Conservation (phyloP, 805 yeast genomes). For the Cyberlindnera misumaiensis region DNA sequence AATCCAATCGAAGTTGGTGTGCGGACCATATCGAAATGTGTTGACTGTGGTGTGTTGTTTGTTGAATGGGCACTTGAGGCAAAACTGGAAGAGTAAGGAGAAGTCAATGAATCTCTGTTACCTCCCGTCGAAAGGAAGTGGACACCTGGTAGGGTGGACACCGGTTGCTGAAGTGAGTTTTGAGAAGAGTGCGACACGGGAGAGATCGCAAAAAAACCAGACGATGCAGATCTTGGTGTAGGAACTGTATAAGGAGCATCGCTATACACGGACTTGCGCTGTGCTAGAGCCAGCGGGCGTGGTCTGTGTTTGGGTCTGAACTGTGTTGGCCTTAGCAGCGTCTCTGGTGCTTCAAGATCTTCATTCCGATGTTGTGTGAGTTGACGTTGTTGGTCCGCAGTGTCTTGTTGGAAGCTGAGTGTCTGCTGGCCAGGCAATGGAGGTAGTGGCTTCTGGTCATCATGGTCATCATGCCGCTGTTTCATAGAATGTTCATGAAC, state of each 20-base stretch:
- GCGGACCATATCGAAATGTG: background rate
- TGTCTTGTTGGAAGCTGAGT: background rate
- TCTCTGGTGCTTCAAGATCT: conserved; percentile 12
- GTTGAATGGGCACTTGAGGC: conserved; percentile 6
- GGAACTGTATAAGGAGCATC: conserved; percentile 19
- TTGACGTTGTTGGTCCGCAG: background rate
- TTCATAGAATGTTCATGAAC: conserved; percentile 25
- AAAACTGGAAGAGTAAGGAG: conserved; percentile 17
- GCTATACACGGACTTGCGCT: conserved; percentile 10
- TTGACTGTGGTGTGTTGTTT: conserved; percentile 11
- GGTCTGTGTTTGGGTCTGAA: conserved; percentile 24
- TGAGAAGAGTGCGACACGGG: conserved; percentile 4
- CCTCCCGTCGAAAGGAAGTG: conserved; percentile 9
- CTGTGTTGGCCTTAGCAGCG: conserved; percentile 17
- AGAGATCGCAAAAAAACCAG: conserved; percentile 12
- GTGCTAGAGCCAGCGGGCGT: conserved; percentile 16
- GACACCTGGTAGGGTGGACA: conserved; percentile 14
- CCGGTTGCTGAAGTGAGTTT: conserved; percentile 4
- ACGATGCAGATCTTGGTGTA: conserved; percentile 18
- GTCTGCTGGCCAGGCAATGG: conserved; percentile 1
- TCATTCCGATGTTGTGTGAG: conserved; percentile 1
- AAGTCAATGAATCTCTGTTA: conserved; percentile 8
- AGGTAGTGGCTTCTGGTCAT: background rate
- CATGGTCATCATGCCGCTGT: background rate
- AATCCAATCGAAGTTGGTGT: conserved; percentile 3